These are phyloP conservation scores for Penicillium corylophilum DNA, from an alignment of 2,329 filamentous ascomycete genomes.

Conservation along the genomic window DNA sequence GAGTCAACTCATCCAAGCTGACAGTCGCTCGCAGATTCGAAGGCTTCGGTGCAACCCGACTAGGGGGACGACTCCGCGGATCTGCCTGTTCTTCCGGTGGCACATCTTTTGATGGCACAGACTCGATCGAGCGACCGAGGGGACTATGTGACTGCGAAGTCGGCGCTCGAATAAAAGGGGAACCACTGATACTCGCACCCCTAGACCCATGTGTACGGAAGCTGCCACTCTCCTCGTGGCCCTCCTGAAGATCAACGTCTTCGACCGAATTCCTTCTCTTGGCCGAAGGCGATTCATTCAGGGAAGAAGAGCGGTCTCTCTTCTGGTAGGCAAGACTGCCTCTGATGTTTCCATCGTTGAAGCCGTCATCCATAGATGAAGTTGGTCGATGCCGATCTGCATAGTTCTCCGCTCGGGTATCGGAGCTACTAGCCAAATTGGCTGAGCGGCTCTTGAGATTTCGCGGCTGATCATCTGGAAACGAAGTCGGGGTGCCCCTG, in stretches of 20 bases:
- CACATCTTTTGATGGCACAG: slow-evolving; percentile 24
- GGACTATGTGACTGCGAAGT: slow-evolving; percentile 29
- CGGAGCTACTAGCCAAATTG: slow-evolving; percentile 8
- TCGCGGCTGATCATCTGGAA: slow-evolving; percentile 16
- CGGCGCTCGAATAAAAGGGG: slow-evolving; percentile 49
- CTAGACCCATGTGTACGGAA: slow-evolving; percentile 28
- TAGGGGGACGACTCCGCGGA: slow-evolving; percentile 13
- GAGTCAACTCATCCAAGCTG: slow-evolving; percentile 21
- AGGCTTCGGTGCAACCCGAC: slow-evolving; percentile 22
- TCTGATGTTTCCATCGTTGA: slow-evolving; percentile 11
- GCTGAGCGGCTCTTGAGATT: slow-evolving; percentile 12
- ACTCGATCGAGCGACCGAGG: slow-evolving; percentile 32
- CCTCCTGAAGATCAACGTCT: slow-evolving; percentile 24
- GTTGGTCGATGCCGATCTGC: slow-evolving; percentile 20
- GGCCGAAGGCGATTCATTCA: slow-evolving; percentile 26
- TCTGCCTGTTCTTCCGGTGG: slow-evolving; percentile 21
- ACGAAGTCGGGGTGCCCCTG: slow-evolving; percentile 18
- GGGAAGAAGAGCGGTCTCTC: slow-evolving; percentile 34
- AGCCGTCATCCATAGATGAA: slow-evolving; percentile 16
- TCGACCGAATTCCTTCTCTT: slow-evolving; percentile 31
- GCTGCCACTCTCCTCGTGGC: slow-evolving; percentile 22
- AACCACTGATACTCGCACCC: slow-evolving; percentile 47
- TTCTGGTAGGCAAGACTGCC: slow-evolving; percentile 23
- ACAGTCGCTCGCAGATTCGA: slow-evolving; percentile 29
- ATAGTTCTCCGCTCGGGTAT: slow-evolving; percentile 4